Evolutionary conservation across 805 yeast species (phyloP).

Genomic region (Hanseniaspora valbyensis): DNA sequence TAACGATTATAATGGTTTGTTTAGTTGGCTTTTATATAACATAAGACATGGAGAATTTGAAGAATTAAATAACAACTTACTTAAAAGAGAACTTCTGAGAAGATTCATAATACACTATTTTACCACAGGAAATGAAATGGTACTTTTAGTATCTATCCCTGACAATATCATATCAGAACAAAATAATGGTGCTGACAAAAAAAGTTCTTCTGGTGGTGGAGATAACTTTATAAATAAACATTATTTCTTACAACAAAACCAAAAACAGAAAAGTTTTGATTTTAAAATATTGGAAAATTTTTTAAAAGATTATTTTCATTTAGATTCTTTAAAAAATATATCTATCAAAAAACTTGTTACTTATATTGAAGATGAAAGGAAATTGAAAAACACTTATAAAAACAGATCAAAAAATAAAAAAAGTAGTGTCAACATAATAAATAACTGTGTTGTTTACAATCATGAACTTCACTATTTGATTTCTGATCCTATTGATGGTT

Average conservation of each 20-base stretch:
- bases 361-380: slow-evolving; percentile 11
- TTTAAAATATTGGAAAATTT: slow-evolving; percentile 25
- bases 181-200: not conserved
- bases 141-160: slow-evolving; percentile 28
- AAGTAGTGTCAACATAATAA: not conserved
- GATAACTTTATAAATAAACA: not conserved
- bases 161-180: slow-evolving; percentile 20
- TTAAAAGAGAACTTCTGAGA: slow-evolving; percentile 25
- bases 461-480: slow-evolving; percentile 29
- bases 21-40: slow-evolving; percentile 32
- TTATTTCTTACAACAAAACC: slow-evolving; percentile 17
- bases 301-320: slow-evolving; percentile 26
- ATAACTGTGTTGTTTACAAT: slow-evolving; percentile 19
- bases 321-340: slow-evolving; percentile 24
- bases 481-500: slow-evolving; percentile 25
- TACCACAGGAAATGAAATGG: slow-evolving; percentile 19
- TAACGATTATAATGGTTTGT: slow-evolving; percentile 28
- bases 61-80: slow-evolving; percentile 25
- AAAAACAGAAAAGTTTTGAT: slow-evolving; percentile 19
- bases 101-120: slow-evolving; percentile 25
- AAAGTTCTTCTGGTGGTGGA: not conserved
- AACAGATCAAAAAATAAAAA: slow-evolving; percentile 21
- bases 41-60: slow-evolving; percentile 31
- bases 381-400: slow-evolving; percentile 22
- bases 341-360: slow-evolving; percentile 26